phyloP scores from a whole-genome alignment of 2,329 filamentous ascomycete species.

The Colletotrichum sp. region DNA sequence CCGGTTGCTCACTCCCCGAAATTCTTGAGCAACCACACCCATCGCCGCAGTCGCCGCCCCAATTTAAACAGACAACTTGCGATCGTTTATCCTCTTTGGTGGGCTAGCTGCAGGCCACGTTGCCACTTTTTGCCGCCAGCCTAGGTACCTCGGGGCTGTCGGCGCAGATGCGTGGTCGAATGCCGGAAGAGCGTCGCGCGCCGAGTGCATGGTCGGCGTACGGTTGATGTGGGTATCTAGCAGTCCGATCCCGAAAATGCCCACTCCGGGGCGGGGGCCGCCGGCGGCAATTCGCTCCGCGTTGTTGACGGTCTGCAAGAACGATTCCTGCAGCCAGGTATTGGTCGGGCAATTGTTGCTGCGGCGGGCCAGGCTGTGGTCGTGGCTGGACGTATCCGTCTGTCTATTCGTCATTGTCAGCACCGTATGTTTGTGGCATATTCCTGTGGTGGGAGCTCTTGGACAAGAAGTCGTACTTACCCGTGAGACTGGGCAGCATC shows the following conservation, averaged over 20 bases:
- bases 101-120: slow-evolving; percentile 35
- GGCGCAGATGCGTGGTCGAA: slow-evolving; percentile 16
- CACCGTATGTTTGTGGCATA: neutral
- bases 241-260: slow-evolving; percentile 29
- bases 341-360: neutral
- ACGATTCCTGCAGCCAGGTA: slow-evolving; percentile 9
- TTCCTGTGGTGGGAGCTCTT: neutral
- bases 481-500: neutral
- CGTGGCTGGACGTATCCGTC: slow-evolving; percentile 25
- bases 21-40: neutral
- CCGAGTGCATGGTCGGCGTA: slow-evolving; percentile 27
- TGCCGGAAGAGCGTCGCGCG: slow-evolving; percentile 31
- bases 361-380: slow-evolving; percentile 20
- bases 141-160: slow-evolving; percentile 19
- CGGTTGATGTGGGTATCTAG: slow-evolving; percentile 33
- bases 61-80: neutral
- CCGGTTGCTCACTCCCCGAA: neutral
- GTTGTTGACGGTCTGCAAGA: slow-evolving; percentile 21
- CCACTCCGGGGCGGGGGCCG: slow-evolving; percentile 26
- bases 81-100: slow-evolving; percentile 22
- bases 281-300: slow-evolving; percentile 35
- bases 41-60: neutral
- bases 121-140: slow-evolving; percentile 31
- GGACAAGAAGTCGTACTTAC: neutral
- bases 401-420: neutral